Conservation (phyloP, 2,329 filamentous ascomycete species). For the Phialophora tarda region DNA sequence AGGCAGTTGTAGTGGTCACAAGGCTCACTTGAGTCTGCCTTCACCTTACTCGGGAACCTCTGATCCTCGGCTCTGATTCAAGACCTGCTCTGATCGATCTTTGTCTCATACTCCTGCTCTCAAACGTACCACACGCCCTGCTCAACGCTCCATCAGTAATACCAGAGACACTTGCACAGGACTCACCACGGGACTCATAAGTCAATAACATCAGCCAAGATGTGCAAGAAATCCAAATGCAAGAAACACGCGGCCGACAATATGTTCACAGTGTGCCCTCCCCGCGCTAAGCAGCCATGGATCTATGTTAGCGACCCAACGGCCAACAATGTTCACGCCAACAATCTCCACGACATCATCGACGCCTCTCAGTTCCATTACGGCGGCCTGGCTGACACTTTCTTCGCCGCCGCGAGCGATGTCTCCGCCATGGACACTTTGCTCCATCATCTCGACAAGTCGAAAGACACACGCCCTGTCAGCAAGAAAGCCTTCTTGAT, state of each 20-base stretch:
- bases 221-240: conserved; percentile 25
- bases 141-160: conserved; percentile 6
- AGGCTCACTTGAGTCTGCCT: background rate
- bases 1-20: background rate
- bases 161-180: background rate
- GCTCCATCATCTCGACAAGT: conserved; percentile 9
- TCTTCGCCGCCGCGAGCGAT: background rate
- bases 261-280: conserved; percentile 3
- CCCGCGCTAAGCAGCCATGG: conserved; percentile 31
- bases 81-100: background rate
- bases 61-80: background rate
- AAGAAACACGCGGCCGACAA: conserved; percentile 7
- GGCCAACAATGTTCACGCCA: conserved; percentile 18
- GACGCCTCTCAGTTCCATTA: conserved; percentile 13
- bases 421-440: conserved; percentile 14
- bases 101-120: background rate
- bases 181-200: background rate
- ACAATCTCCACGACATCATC: conserved; percentile 30
- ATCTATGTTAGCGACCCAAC: conserved; percentile 37
- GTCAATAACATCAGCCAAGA: conserved; percentile 9
- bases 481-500: conserved; percentile 22
- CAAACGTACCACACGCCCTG: background rate
- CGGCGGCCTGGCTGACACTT: background rate
- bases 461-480: conserved; percentile 8
- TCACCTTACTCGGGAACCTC: background rate